These are phyloP conservation scores for Coemansia sp. DNA, from an alignment of 192 early-diverging fungal species.

Conservation along the genomic window DNA sequence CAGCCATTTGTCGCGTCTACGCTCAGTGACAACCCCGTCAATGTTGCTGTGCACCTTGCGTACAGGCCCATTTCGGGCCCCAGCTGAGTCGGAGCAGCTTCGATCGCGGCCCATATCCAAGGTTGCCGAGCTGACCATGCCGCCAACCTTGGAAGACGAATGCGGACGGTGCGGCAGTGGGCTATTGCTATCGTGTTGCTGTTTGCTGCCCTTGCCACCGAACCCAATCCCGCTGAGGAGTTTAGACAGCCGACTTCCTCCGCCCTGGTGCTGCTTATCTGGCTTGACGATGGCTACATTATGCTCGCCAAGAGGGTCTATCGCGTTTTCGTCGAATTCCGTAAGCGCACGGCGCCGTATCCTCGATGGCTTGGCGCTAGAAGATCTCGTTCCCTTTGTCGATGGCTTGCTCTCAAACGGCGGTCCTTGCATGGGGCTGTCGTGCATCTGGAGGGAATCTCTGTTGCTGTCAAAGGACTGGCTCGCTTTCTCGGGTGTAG, in stretches of 20 bases:
- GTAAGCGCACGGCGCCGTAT: slow-evolving; percentile 40
- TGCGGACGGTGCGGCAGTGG: not conserved
- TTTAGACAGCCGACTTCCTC: slow-evolving; percentile 19
- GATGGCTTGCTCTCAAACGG: not conserved
- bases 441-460: not conserved
- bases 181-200: not conserved
- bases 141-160: slow-evolving; percentile 1
- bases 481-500: not conserved
- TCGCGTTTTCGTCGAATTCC: not conserved
- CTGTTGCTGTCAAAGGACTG: not conserved
- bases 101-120: slow-evolving; percentile 17
- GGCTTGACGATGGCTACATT: not conserved
- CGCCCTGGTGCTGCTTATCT: not conserved
- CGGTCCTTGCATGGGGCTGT: slow-evolving; percentile 1
- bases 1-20: slow-evolving; percentile 5
- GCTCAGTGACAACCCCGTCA: slow-evolving; percentile 7
- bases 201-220: slow-evolving; percentile 8
- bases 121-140: slow-evolving; percentile 10
- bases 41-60: slow-evolving; percentile 32
- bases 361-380: slow-evolving; percentile 16
- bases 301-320: not conserved
- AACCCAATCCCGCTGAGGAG: slow-evolving; percentile 22
- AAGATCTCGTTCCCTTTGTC: not conserved
- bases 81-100: slow-evolving; percentile 28
- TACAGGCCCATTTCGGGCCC: not conserved